phyloP scores from a whole-genome alignment of 164 flowering plant species.

The grape (Vitis vinifera) region ASM3070453v1 NC_081821.1:5297501-5298000 shows the following conservation, averaged over 20 bases:
- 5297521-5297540: background rate
- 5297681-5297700: no score
- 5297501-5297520: no score
- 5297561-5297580: background rate
- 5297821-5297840: background rate
- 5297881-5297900: no score
- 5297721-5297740: no score
- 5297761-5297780: background rate
- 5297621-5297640: no score
- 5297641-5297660: no score
- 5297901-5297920: background rate
- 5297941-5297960: background rate
- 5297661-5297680: no score
- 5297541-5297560: background rate
- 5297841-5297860: background rate
- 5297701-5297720: no score
- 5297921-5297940: background rate
- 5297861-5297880: background rate
- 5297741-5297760: no score
- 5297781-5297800: background rate
- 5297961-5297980: background rate
- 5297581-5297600: no score
- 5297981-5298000: no score
- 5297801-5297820: background rate
- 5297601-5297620: no score